Evolutionary conservation across 805 yeast genomes (phyloP).

Genomic region (Clavispora carvajalis): DNA sequence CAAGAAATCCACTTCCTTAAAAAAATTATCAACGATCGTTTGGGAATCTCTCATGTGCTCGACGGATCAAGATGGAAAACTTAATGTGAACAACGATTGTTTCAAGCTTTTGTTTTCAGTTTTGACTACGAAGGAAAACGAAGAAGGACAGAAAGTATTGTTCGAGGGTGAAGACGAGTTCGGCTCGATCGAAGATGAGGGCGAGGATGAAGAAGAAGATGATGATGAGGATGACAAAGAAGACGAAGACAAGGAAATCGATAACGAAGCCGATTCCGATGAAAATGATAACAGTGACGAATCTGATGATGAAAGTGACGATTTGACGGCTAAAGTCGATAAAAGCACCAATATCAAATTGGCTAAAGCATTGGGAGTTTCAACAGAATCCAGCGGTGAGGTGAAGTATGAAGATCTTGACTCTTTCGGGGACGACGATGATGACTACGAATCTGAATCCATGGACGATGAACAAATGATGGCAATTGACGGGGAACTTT

Average conservation of each 20-base stretch:
- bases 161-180: slow-evolving; percentile 55
- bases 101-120: slow-evolving; percentile 34
- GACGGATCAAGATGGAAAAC: slow-evolving; percentile 20
- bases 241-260: slow-evolving; percentile 12
- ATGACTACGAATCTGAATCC: slow-evolving; percentile 59
- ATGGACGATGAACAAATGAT: slow-evolving; percentile 97
- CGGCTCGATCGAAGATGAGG: slow-evolving; percentile 14
- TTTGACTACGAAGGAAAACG: slow-evolving; percentile 60
- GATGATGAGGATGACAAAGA: slow-evolving; percentile 16
- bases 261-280: slow-evolving; percentile 7
- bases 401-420: slow-evolving; percentile 38
- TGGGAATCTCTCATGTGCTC: slow-evolving; percentile 39
- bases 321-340: slow-evolving; percentile 20
- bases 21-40: slow-evolving; percentile 32
- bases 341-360: slow-evolving; percentile 54
- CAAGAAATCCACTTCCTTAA: slow-evolving; percentile 30
- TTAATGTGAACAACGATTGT: slow-evolving; percentile 26
- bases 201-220: slow-evolving; percentile 19
- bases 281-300: slow-evolving; percentile 9
- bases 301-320: slow-evolving; percentile 8
- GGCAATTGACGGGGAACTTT: slow-evolving; percentile 81
- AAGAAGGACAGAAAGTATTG: slow-evolving; percentile 70
- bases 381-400: slow-evolving; percentile 40
- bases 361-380: slow-evolving; percentile 68
- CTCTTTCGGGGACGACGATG: slow-evolving; percentile 41